phyloP scores from a whole-genome alignment of 768 basidiomycete species.

The Udeniomyces megalosporus region DNA sequence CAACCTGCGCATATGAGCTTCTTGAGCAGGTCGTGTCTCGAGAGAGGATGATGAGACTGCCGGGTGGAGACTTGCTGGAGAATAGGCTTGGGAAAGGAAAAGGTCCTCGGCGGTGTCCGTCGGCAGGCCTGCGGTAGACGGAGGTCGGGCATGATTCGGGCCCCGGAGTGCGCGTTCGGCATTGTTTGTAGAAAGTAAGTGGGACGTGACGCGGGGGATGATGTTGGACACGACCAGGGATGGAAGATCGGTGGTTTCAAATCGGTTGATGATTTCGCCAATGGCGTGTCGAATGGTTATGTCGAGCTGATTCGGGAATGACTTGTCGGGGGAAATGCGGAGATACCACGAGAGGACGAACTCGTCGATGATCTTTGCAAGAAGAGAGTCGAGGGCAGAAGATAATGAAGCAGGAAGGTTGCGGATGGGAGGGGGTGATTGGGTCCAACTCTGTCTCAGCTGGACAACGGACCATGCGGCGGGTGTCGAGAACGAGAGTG shows the following conservation, averaged over 20 bases:
- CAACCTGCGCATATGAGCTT: slow-evolving; percentile 58
- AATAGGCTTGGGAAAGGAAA: slow-evolving; percentile 66
- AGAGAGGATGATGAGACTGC: slow-evolving; percentile 79
- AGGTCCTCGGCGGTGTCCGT: slow-evolving; percentile 65
- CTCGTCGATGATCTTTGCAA: slow-evolving; percentile 65
- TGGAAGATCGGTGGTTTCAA: slow-evolving; percentile 49
- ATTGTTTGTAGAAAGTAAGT: slow-evolving; percentile 73
- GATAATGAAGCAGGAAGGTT: slow-evolving; percentile 44
- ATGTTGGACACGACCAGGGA: slow-evolving; percentile 65
- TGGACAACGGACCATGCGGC: background rate
- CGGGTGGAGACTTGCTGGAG: slow-evolving; percentile 51
- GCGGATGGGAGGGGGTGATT: slow-evolving; percentile 49
- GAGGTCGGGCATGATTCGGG: slow-evolving; percentile 15
- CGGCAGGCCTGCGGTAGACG: slow-evolving; percentile 3
- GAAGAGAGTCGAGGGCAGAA: slow-evolving; percentile 50
- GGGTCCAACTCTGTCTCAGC: background rate
- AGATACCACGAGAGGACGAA: slow-evolving; percentile 86
- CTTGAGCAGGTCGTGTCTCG: slow-evolving; percentile 78
- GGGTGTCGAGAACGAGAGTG: background rate
- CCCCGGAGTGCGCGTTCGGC: slow-evolving; percentile 41
- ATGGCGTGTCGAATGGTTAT: slow-evolving; percentile 51
- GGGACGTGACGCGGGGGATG: slow-evolving; percentile 72
- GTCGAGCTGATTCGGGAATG: slow-evolving; percentile 77
- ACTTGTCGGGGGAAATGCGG: slow-evolving; percentile 58
- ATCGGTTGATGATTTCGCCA: slow-evolving; percentile 42